These are phyloP conservation scores for Penicillium arizonense DNA, from an alignment of 495 filamentous ascomycete species.

Conservation along the genomic window DNA sequence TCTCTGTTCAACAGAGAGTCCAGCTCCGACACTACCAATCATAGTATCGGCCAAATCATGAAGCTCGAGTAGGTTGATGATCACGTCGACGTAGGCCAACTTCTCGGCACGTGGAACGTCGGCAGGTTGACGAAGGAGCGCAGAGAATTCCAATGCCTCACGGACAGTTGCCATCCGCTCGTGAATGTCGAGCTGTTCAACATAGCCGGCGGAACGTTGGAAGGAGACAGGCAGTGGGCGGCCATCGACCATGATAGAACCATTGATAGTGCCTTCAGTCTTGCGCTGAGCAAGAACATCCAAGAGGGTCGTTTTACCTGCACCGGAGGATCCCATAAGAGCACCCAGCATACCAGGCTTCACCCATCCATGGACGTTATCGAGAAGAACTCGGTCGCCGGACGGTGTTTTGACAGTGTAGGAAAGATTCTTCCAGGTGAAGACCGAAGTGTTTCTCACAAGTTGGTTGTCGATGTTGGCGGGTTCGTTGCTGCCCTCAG, in stretches of 20 bases:
- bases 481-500: slow-evolving; percentile 8
- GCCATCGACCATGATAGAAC: slow-evolving; percentile 83
- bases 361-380: slow-evolving; percentile 86
- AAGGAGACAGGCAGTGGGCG: slow-evolving; percentile 73
- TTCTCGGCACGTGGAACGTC: slow-evolving; percentile 53
- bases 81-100: slow-evolving; percentile 55
- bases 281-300: slow-evolving; percentile 63
- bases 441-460: slow-evolving; percentile 50
- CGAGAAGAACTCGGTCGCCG: slow-evolving; percentile 53
- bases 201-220: slow-evolving; percentile 64
- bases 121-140: slow-evolving; percentile 54
- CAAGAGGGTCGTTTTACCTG: slow-evolving; percentile 60
- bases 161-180: slow-evolving; percentile 57
- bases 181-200: slow-evolving; percentile 60
- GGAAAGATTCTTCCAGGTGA: slow-evolving; percentile 59
- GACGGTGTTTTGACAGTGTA: slow-evolving; percentile 50
- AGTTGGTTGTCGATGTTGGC: slow-evolving; percentile 18
- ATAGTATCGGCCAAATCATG: slow-evolving; percentile 52
- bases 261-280: slow-evolving; percentile 80
- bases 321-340: slow-evolving; percentile 64
- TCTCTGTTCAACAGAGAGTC: slow-evolving; percentile 58
- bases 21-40: slow-evolving; percentile 51
- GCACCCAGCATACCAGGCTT: slow-evolving; percentile 79
- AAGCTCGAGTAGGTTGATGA: slow-evolving; percentile 59
- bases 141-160: slow-evolving; percentile 60